These are phyloP conservation scores for Magnolia kwangsiensis DNA, from an alignment of 164 flowering plant species.

Conservation along the genomic window DNA sequence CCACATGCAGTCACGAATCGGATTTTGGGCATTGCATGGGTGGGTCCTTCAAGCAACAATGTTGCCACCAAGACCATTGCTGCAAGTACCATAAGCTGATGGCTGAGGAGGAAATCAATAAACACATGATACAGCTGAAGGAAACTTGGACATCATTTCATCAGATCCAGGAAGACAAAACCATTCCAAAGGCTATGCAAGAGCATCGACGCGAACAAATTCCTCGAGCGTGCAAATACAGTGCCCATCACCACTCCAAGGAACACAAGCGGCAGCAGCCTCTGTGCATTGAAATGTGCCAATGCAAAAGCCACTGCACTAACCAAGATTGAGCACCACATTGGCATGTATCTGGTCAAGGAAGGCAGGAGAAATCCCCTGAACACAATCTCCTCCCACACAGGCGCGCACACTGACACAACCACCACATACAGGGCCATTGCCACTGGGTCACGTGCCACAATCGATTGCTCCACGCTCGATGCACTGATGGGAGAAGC, in stretches of 20 bases:
- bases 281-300: constrained; percentile 89
- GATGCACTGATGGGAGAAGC: constrained; percentile 71
- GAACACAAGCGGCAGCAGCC: constrained; percentile 85
- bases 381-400: constrained; percentile 96
- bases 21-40: no score
- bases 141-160: constrained; percentile 43
- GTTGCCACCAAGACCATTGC: no score
- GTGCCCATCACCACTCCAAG: constrained; percentile 90
- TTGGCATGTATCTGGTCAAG: constrained; percentile 90
- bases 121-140: not conserved
- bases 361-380: constrained; percentile 96
- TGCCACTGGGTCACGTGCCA: constrained; percentile 92
- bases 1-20: no score
- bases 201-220: constrained; percentile 76
- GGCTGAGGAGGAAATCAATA: not conserved
- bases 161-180: constrained; percentile 83
- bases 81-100: no score
- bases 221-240: constrained; percentile 74
- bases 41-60: no score
- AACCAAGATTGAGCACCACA: constrained; percentile 79
- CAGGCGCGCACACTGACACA: constrained; percentile 87
- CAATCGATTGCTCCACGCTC: constrained; percentile 88
- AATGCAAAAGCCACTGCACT: constrained; percentile 89
- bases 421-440: constrained; percentile 86
- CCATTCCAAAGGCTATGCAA: constrained; percentile 98